phyloP scores from a whole-genome alignment of 768 basidiomycete genomes.

The Fomitopsis serialis region DNA sequence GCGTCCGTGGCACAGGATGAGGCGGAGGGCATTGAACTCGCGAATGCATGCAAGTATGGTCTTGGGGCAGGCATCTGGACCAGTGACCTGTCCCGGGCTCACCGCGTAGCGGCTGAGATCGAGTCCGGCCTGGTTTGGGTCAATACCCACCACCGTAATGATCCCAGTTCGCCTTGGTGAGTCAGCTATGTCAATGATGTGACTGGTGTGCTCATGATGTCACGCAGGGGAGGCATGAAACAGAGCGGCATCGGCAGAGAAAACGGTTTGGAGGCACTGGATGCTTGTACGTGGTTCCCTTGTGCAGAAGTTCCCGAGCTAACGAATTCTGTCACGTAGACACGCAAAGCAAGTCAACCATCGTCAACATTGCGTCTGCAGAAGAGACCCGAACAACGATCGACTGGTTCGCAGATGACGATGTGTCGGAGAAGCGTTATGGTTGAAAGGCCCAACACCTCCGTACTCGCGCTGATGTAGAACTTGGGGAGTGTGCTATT shows the following conservation, averaged over 20 bases:
- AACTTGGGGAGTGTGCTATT: too few relatives aligned
- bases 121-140: conserved; percentile 82
- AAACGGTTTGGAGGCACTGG: conserved; percentile 78
- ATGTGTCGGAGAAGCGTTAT: conserved; percentile 48
- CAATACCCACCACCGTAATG: conserved; percentile 86
- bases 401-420: conserved; percentile 73
- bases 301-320: not conserved
- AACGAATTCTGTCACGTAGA: conserved; percentile 36
- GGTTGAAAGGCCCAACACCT: conserved; percentile 42
- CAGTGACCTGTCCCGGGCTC: conserved; percentile 64
- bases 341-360: conserved; percentile 78
- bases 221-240: conserved; percentile 79
- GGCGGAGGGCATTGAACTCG: conserved; percentile 57
- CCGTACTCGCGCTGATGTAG: too few relatives aligned
- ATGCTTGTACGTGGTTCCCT: conserved; percentile 55
- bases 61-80: conserved; percentile 84
- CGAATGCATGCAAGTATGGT: conserved; percentile 76
- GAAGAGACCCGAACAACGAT: conserved; percentile 55
- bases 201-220: not conserved
- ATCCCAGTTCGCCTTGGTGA: conserved; percentile 85
- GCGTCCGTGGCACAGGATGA: conserved; percentile 42
- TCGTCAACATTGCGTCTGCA: conserved; percentile 63
- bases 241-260: conserved; percentile 85
- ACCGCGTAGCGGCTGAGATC: conserved; percentile 64
- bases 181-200: conserved; percentile 13